phyloP scores from a whole-genome alignment of 768 basidiomycete genomes.

The Sistotremastrum niveocremeum region DNA sequence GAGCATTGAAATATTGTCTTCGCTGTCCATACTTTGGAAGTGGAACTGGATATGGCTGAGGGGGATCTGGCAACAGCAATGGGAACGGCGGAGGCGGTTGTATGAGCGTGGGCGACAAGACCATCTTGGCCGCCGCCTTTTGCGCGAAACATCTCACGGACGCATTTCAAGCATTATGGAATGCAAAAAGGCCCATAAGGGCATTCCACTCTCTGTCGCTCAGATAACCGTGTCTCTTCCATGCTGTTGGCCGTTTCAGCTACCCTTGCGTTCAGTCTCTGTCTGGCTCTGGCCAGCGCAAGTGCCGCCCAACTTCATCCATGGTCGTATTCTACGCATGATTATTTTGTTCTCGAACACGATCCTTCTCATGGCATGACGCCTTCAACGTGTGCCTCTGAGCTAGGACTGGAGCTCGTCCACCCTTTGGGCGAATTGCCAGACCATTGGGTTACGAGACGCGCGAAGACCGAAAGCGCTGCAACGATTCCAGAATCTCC shows the following conservation, averaged over 20 bases:
- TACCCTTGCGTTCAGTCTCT: too few relatives aligned
- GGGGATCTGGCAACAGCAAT: slow-evolving; percentile 48
- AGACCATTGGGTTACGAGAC: slow-evolving; percentile 18
- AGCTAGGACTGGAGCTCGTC: slow-evolving; percentile 27
- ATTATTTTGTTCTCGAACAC: slow-evolving; percentile 22
- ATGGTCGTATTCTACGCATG: slow-evolving; percentile 24
- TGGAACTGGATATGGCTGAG: slow-evolving; percentile 52
- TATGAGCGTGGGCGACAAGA: slow-evolving; percentile 60
- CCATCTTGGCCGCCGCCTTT: neutral
- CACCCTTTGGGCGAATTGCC: slow-evolving; percentile 32
- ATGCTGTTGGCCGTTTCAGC: too few relatives aligned
- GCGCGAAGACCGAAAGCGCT: slow-evolving; percentile 2
- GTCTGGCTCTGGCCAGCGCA: too few relatives aligned
- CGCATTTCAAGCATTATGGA: too few relatives aligned
- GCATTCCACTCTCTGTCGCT: too few relatives aligned
- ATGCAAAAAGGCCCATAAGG: too few relatives aligned
- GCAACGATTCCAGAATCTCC: slow-evolving; percentile 4
- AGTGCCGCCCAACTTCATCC: too few relatives aligned
- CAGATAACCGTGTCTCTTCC: too few relatives aligned
- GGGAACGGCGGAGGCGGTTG: slow-evolving; percentile 53
- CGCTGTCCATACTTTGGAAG: slow-evolving; percentile 30
- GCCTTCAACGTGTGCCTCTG: slow-evolving; percentile 13
- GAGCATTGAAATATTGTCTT: slow-evolving; percentile 44
- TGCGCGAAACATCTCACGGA: too few relatives aligned
- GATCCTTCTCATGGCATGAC: slow-evolving; percentile 8